Conservation (phyloP, 2,329 filamentous ascomycete genomes). For the Diaporthe sp. region DNA sequence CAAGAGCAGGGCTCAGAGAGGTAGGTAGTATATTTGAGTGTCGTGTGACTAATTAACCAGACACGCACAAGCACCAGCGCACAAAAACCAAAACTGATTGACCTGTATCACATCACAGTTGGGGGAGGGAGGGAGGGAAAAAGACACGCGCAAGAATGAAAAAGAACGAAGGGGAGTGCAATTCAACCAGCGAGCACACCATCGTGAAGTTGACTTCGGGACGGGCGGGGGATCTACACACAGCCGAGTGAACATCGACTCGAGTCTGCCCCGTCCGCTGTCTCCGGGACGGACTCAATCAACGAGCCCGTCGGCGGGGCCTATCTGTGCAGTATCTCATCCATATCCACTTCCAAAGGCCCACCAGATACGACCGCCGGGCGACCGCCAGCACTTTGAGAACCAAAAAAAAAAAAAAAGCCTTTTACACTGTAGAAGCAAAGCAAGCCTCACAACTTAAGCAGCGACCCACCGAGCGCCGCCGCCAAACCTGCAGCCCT, state of each 20-base stretch:
- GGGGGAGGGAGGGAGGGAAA: neutral
- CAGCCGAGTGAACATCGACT: neutral
- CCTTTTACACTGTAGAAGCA: neutral
- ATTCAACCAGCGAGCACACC: no score
- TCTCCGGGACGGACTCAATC: neutral
- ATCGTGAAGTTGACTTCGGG: neutral
- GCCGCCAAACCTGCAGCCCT: neutral
- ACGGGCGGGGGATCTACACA: neutral
- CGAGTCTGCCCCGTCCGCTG: neutral
- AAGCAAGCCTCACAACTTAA: neutral
- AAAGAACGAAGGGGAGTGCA: no score
- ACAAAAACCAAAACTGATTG: neutral
- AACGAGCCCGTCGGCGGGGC: neutral
- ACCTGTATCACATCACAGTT: no score
- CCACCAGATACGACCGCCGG: neutral
- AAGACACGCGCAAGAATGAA: neutral
- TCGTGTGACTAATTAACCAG: neutral
- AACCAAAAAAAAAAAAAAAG: neutral
- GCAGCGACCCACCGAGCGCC: no score
- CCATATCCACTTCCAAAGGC: no score
- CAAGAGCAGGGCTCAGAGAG: neutral
- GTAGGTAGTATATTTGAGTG: constrained; percentile 1
- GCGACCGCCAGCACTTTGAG: neutral
- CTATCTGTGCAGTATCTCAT: neutral
- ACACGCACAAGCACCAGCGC: neutral